Conservation (phyloP, 768 basidiomycete genomes). For the Trametes punicea region DNA sequence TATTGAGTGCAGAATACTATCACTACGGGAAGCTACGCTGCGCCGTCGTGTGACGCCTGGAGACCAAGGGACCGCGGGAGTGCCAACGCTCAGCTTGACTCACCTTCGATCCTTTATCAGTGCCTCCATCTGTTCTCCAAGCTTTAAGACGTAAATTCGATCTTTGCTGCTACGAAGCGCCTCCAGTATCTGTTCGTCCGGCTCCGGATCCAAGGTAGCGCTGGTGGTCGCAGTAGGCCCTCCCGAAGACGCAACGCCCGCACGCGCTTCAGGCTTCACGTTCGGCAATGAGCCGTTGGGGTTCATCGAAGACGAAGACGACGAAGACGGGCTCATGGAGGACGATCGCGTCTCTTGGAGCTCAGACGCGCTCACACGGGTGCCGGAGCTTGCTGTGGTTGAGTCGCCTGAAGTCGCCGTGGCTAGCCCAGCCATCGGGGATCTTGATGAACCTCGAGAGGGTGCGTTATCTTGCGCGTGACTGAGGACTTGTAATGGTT, state of each 20-base stretch:
- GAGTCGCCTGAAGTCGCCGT: constrained; percentile 21
- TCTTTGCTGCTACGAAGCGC: constrained; percentile 87
- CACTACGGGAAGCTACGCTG: background rate
- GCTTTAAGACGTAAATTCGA: constrained; percentile 80
- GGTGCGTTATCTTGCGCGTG: background rate
- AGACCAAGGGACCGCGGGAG: constrained; percentile 1
- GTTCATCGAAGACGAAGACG: constrained; percentile 22
- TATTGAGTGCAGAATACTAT: background rate
- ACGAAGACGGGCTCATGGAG: constrained; percentile 13
- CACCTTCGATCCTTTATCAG: constrained; percentile 75
- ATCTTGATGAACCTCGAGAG: background rate
- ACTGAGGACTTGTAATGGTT: background rate
- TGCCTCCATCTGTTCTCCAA: constrained; percentile 83
- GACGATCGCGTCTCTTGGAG: constrained; percentile 14
- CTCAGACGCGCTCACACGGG: constrained; percentile 18
- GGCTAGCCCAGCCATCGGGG: constrained; percentile 9
- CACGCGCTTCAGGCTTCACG: constrained; percentile 7
- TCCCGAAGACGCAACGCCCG: constrained; percentile 5
- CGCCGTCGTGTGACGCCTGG: constrained; percentile 17
- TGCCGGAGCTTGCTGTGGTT: constrained; percentile 17
- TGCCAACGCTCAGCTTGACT: constrained; percentile 29
- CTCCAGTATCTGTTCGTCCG: constrained; percentile 79
- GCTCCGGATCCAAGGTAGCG: constrained; percentile 38
- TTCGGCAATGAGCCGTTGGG: constrained; percentile 7
- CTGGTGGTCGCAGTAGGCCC: constrained; percentile 6